These are phyloP conservation scores for Fistulina hepatica DNA, from an alignment of 1,284 basidiomycete species.

Conservation along the genomic window DNA sequence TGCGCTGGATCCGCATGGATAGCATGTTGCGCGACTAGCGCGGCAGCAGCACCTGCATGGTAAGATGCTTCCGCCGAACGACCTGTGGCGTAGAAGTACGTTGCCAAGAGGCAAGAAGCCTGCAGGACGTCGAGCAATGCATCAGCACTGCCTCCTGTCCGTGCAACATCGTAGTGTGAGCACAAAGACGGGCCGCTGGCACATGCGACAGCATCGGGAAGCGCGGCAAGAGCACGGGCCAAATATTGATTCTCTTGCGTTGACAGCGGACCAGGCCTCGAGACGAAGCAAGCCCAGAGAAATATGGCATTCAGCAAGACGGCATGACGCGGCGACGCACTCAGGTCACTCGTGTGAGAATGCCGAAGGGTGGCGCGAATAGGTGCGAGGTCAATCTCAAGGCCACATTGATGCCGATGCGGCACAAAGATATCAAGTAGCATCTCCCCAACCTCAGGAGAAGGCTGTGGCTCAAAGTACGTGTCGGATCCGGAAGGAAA, in stretches of 20 bases:
- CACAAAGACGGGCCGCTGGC: too few species aligned
- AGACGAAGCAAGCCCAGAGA: conserved; percentile 70
- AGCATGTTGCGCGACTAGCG: conserved; percentile 55
- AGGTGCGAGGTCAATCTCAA: conserved; percentile 54
- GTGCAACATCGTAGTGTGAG: conserved; percentile 13
- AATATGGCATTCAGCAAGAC: conserved; percentile 68
- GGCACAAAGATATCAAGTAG: conserved; percentile 64
- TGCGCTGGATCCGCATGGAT: too few species aligned
- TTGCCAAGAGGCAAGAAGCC: conserved; percentile 58
- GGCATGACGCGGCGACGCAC: conserved; percentile 63
- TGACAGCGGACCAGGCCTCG: conserved; percentile 52
- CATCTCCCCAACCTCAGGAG: too few species aligned
- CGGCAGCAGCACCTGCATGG: conserved; percentile 56
- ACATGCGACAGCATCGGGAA: conserved; percentile 51
- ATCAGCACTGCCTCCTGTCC: conserved; percentile 35
- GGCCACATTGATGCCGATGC: conserved; percentile 63
- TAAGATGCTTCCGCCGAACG: conserved; percentile 63
- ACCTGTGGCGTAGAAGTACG: conserved; percentile 65
- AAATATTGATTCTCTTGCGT: conserved; percentile 63
- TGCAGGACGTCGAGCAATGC: conserved; percentile 60
- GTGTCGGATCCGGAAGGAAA: conserved; percentile 29
- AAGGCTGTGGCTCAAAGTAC: too few species aligned
- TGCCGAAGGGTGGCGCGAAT: conserved; percentile 45
- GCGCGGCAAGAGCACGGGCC: conserved; percentile 42
- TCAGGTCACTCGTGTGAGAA: too few species aligned